These are phyloP conservation scores for Melanogaster broomeanus DNA, from an alignment of 768 basidiomycete species.

Conservation along the genomic window DNA sequence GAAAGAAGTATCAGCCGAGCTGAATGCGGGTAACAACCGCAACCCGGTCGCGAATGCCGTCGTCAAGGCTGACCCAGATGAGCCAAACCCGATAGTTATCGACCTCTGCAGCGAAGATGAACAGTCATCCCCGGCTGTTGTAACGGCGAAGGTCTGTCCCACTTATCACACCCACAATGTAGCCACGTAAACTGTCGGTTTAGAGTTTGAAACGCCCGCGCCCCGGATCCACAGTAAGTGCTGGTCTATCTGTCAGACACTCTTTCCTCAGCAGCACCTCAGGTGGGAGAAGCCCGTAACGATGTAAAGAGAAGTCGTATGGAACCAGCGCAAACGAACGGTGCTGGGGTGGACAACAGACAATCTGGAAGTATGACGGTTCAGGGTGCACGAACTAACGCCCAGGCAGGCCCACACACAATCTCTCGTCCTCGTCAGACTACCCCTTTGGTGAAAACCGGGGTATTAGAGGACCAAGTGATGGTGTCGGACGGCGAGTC, in stretches of 20 bases:
- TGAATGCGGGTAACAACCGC: neutral
- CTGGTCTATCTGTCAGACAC: neutral
- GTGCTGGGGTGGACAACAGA: neutral
- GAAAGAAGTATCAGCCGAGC: neutral
- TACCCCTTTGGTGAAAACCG: neutral
- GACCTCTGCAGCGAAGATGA: neutral
- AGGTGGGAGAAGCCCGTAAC: neutral
- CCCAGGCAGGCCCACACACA: neutral
- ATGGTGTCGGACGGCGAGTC: neutral
- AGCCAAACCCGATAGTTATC: neutral
- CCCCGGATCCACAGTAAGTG: neutral
- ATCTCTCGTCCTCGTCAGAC: neutral
- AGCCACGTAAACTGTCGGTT: neutral
- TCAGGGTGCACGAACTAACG: neutral
- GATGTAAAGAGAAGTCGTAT: neutral
- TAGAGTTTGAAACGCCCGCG: neutral
- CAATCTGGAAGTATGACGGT: neutral
- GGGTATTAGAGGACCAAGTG: neutral
- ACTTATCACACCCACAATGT: neutral
- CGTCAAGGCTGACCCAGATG: neutral
- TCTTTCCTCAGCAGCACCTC: neutral
- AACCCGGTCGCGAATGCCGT: neutral
- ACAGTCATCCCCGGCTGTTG: neutral
- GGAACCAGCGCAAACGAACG: neutral
- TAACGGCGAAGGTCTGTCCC: neutral